phyloP scores from a whole-genome alignment of 371 early-diverging fungal genomes.

The Zychaea mexicana region DNA sequence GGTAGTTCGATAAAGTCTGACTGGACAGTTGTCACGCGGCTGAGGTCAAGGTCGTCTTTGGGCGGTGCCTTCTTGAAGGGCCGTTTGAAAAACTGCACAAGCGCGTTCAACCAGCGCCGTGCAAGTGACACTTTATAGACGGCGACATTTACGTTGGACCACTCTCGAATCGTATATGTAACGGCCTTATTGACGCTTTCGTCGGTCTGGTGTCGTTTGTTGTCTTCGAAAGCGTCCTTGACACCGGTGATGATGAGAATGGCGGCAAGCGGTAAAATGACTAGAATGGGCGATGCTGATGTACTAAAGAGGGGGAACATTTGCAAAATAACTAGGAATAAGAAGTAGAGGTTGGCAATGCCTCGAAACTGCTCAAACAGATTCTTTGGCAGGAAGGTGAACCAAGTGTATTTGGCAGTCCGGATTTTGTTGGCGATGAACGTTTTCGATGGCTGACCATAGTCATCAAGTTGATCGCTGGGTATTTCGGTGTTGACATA shows the following conservation, averaged over 20 bases:
- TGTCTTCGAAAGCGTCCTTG: slow-evolving; percentile 96
- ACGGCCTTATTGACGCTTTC: slow-evolving; percentile 70
- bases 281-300: slow-evolving; percentile 71
- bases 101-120: slow-evolving; percentile 30
- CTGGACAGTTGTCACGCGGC: slow-evolving; percentile 18
- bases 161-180: slow-evolving; percentile 53
- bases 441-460: slow-evolving; percentile 33
- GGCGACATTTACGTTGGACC: slow-evolving; percentile 62
- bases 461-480: slow-evolving; percentile 39
- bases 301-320: slow-evolving; percentile 74
- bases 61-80: neutral
- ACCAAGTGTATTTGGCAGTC: slow-evolving; percentile 84
- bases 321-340: slow-evolving; percentile 88
- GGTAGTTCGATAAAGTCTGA: slow-evolving; percentile 14
- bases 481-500: slow-evolving; percentile 52
- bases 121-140: slow-evolving; percentile 37
- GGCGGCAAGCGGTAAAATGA: slow-evolving; percentile 83
- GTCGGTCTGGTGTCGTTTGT: slow-evolving; percentile 87
- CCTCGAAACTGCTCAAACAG: slow-evolving; percentile 91
- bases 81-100: slow-evolving; percentile 7
- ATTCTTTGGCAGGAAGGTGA: slow-evolving; percentile 93
- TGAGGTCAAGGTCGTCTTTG: slow-evolving; percentile 18
- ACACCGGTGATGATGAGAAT: slow-evolving; percentile 86
- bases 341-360: slow-evolving; percentile 93
- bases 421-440: slow-evolving; percentile 70